Conservation (phyloP, 2,329 filamentous ascomycete genomes). For the Neocatenulostroma microsporum region DNA sequence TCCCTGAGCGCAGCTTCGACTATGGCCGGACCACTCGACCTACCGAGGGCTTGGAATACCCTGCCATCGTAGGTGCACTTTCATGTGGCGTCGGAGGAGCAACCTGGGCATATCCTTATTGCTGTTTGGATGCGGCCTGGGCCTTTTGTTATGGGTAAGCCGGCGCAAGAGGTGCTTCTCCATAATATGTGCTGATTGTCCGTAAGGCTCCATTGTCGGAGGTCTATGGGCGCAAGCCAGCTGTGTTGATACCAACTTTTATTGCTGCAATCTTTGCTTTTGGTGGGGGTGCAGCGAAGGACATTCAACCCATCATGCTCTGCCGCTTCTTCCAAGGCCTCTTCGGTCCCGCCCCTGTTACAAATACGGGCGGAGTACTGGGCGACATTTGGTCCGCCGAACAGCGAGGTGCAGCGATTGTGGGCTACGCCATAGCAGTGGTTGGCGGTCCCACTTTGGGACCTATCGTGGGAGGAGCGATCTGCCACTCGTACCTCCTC, state of each 20-base stretch:
- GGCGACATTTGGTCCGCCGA: slow-evolving; percentile 57
- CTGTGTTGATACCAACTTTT: slow-evolving; percentile 50
- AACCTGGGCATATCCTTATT: slow-evolving; percentile 30
- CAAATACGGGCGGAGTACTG: slow-evolving; percentile 61
- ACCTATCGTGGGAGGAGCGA: slow-evolving; percentile 48
- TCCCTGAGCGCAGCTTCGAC: too few relatives aligned
- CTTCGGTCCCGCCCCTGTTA: slow-evolving; percentile 54
- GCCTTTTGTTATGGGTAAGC: slow-evolving; percentile 58
- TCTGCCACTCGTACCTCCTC: slow-evolving; percentile 37
- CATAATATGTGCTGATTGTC: neutral
- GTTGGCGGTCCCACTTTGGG: slow-evolving; percentile 48
- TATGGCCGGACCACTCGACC: too few relatives aligned
- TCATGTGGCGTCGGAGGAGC: slow-evolving; percentile 30
- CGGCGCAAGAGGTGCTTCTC: too few relatives aligned
- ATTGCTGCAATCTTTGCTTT: slow-evolving; percentile 58
- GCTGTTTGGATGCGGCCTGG: slow-evolving; percentile 48
- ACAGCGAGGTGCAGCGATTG: slow-evolving; percentile 57
- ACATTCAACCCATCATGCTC: slow-evolving; percentile 53
- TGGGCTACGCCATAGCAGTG: slow-evolving; percentile 59
- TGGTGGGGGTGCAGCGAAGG: slow-evolving; percentile 55
- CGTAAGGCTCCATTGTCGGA: slow-evolving; percentile 59
- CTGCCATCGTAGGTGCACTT: too few relatives aligned
- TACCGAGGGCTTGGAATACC: too few relatives aligned
- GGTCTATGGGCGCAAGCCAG: slow-evolving; percentile 33
- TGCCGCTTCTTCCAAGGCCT: slow-evolving; percentile 30